Evolutionary conservation across 192 early-diverging fungal genomes (phyloP).

Genomic region (Backusella parvicylindrica): DNA sequence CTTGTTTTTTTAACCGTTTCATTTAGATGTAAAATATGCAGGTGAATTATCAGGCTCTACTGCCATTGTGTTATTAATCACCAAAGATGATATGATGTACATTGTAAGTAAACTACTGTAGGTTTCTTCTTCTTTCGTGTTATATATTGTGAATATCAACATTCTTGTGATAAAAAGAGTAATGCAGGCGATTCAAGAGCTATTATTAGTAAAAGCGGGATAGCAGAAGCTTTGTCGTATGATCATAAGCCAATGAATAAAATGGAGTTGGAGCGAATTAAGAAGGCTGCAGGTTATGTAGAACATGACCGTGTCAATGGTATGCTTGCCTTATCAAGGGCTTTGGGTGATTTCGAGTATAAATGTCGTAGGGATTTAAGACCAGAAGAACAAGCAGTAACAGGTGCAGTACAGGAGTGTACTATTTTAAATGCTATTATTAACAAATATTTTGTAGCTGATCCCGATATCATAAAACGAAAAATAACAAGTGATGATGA

Average conservation of each 20-base stretch:
- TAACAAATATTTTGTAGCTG: conserved; percentile 33
- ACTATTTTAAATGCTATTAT: background rate
- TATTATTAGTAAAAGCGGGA: conserved; percentile 68
- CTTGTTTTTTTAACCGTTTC: background rate
- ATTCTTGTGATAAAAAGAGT: conserved; percentile 31
- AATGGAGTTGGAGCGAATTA: conserved; percentile 79
- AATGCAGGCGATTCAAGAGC: conserved; percentile 96
- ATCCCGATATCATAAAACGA: conserved; percentile 77
- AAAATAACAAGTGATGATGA: conserved; percentile 66
- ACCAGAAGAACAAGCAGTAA: conserved; percentile 89
- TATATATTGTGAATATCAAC: background rate
- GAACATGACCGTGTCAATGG: conserved; percentile 97
- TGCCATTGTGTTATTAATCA: conserved; percentile 54
- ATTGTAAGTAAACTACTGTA: background rate
- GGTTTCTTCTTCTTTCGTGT: background rate
- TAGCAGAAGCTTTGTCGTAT: conserved; percentile 66
- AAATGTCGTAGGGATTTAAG: conserved; percentile 73
- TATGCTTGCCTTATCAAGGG: conserved; percentile 87
- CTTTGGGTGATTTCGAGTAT: conserved; percentile 97
- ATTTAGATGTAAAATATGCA: conserved; percentile 29
- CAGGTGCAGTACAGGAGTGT: conserved; percentile 42
- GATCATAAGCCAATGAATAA: conserved; percentile 94
- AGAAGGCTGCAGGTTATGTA: conserved; percentile 88
- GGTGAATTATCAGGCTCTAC: conserved; percentile 85
- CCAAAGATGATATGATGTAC: background rate